Evolutionary conservation across 2,329 filamentous ascomycete genomes (phyloP), one percentile per base, ranked within the genome.

Genomic region (Apiospora sp.): DNA sequence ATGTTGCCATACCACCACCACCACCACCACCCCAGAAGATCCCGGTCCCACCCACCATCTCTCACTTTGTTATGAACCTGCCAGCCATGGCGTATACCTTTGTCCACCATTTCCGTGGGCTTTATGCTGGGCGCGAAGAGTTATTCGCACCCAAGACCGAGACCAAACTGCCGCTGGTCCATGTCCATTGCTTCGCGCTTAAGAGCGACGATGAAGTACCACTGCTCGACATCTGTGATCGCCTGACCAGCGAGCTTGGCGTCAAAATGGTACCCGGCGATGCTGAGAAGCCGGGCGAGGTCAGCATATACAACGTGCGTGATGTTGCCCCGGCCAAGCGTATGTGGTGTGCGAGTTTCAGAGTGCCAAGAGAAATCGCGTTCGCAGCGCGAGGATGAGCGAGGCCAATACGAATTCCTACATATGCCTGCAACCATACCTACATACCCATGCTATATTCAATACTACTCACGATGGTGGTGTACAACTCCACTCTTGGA

Each of bases 41-140:
- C 41, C 84, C 86, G 14, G 86, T 95, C 67, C 96, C 96, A 2
- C 87, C 88, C 2, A 92, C 92, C 49, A 94, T 98, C 80, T 89
- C 91, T n/a, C 96, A 98, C 85, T 99, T 95, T 81, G 93, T 98
- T 76, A 98, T 99, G 94, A 99, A 99, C 83, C 92, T 99, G 22
- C 96, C 96, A 0, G 96, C 95, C 1, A 93, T 91, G 0, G 96
- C 96, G 0, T 92, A 96, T 73, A 92, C 93, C 73, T 99, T 99
- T 81, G 87, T 98, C 30, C 86, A 86, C 71, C 80, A 78, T 86
- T 97, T 95, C 86, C 89, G 91, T 27, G 96, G 96, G 5, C 83
- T 98, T 22, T 98, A 98, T 80, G 84, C 89, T n/a, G 91, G 91
- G 3, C 87, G 90, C 34, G 91, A 95, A 80, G 74, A 82, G 1